Evolutionary conservation across 2,329 filamentous ascomycete genomes (phyloP).

Genomic region (Cladophialophora psammophila): DNA sequence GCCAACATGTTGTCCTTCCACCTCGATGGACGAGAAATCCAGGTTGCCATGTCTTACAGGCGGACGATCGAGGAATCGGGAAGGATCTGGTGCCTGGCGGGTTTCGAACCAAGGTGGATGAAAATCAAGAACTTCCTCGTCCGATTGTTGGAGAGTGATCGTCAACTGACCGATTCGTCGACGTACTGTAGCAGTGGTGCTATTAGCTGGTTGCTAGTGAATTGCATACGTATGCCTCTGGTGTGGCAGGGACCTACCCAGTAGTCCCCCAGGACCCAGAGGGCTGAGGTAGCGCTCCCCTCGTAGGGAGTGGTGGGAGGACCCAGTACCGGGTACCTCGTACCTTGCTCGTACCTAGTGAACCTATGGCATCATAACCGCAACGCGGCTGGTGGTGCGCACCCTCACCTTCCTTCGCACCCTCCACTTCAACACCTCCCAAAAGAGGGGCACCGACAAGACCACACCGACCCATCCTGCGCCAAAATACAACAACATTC

Average conservation of each 20-base stretch:
- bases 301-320: background rate
- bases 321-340: background rate
- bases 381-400: background rate
- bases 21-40: background rate
- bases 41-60: background rate
- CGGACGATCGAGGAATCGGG: slow-evolving; percentile 1
- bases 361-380: slow-evolving; percentile 3
- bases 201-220: background rate
- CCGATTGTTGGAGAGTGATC: background rate
- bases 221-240: background rate
- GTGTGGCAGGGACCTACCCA: background rate
- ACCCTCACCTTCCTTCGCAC: background rate
- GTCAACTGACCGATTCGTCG: background rate
- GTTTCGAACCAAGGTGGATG: background rate
- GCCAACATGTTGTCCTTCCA: background rate
- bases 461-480: background rate
- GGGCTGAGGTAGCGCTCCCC: background rate
- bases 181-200: background rate
- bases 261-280: background rate
- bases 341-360: background rate
- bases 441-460: background rate
- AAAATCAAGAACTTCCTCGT: background rate
- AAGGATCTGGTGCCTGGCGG: slow-evolving; percentile 13
- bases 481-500: background rate
- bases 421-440: slow-evolving; percentile 1